phyloP scores from a whole-genome alignment of 2,329 filamentous ascomycete genomes.

The Aspergillus brunneoviolaceus region DNA sequence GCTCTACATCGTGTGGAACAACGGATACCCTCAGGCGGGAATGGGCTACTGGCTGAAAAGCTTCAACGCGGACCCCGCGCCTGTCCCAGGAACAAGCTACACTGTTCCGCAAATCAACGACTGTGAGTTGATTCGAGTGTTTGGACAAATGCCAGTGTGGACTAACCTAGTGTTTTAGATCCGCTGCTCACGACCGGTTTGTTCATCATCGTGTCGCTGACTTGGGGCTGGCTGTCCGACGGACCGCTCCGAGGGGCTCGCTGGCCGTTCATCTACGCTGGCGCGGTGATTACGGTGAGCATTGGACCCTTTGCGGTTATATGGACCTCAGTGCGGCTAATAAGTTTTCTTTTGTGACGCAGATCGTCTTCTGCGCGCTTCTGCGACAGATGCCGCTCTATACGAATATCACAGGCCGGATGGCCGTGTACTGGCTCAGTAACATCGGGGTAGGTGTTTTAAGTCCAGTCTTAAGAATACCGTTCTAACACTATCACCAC shows the following conservation, averaged over 20 bases:
- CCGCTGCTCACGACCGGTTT: slow-evolving; percentile 35
- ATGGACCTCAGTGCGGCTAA: too few species aligned
- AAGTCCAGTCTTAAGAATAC: not conserved
- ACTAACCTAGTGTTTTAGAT: slow-evolving; percentile 13
- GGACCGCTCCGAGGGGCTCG: slow-evolving; percentile 33
- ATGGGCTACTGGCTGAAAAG: slow-evolving; percentile 48
- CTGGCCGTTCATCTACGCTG: slow-evolving; percentile 42
- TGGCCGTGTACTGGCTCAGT: slow-evolving; percentile 40
- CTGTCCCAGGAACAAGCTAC: slow-evolving; percentile 37
- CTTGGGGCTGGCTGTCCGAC: slow-evolving; percentile 42
- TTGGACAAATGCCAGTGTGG: fast-evolving
- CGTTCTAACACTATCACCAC: not conserved
- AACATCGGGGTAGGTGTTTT: slow-evolving; percentile 32
- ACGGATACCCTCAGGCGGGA: slow-evolving; percentile 33
- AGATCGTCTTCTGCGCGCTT: slow-evolving; percentile 35
- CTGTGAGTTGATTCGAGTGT: slow-evolving; percentile 21
- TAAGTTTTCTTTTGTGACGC: not conserved
- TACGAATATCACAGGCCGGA: slow-evolving; percentile 36
- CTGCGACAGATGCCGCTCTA: slow-evolving; percentile 41
- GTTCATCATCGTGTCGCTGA: slow-evolving; percentile 37
- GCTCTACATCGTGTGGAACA: slow-evolving; percentile 43
- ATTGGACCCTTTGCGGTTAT: not conserved
- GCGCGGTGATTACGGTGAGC: slow-evolving; percentile 37
- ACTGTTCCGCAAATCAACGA: slow-evolving; percentile 38
- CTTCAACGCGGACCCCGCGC: slow-evolving; percentile 37